These are phyloP conservation scores for Aspergillus luchuensis DNA, from an alignment of 2,329 filamentous ascomycete species.

Conservation along the genomic window DNA sequence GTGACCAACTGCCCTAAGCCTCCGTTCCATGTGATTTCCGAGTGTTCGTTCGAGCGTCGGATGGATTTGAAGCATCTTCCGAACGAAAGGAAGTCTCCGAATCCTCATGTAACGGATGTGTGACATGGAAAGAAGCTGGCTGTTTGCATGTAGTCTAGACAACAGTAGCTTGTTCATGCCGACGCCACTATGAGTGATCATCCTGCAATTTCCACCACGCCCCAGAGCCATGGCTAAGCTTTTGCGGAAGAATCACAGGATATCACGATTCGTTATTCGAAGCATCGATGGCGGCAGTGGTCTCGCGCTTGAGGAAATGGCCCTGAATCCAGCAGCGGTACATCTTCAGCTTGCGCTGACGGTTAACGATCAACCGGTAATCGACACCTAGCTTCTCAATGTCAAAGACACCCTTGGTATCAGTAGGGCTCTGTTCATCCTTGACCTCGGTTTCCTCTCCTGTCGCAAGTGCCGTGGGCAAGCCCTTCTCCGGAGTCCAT, in stretches of 20 bases:
- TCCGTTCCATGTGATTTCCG: not conserved
- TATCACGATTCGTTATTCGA: slow-evolving; percentile 18
- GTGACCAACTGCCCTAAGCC: not conserved
- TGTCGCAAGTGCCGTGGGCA: slow-evolving; percentile 21
- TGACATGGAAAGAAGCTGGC: not conserved
- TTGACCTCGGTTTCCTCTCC: slow-evolving; percentile 15
- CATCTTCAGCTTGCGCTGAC: slow-evolving; percentile 91
- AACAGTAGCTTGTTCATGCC: not conserved
- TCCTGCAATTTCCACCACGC: not conserved
- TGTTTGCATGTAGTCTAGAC: not conserved
- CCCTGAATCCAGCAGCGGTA: slow-evolving; percentile 79
- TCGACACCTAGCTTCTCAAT: slow-evolving; percentile 80
- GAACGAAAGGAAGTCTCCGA: not conserved
- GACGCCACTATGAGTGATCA: not conserved
- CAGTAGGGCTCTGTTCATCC: slow-evolving; percentile 16
- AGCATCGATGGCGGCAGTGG: slow-evolving; percentile 6
- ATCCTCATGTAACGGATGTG: not conserved
- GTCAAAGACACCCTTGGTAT: slow-evolving; percentile 57
- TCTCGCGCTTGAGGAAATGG: slow-evolving; percentile 43
- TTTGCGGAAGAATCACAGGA: not conserved
- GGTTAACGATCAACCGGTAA: slow-evolving; percentile 86
- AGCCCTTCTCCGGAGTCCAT: slow-evolving; percentile 40
- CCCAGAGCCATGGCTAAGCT: not conserved
- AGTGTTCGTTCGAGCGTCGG: not conserved
- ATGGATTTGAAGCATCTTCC: not conserved